These are phyloP conservation scores for Hsuehochloa calcarea DNA, from an alignment of 176 grass and related monocot species.

Conservation along the genomic window DNA sequence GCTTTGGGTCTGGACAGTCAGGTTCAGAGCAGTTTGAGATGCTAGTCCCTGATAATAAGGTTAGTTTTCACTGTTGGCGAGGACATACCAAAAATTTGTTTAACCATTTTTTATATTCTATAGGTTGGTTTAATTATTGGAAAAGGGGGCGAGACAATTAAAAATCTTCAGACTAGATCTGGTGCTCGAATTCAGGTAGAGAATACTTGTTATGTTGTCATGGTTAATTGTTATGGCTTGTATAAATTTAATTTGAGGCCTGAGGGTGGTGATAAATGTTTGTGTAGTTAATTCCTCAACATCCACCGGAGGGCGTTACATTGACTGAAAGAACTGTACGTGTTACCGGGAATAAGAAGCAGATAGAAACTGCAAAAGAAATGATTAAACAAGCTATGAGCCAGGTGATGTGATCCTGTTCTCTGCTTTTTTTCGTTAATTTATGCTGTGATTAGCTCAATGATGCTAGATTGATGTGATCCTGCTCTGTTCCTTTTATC, in stretches of 20 bases:
- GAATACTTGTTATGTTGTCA: conserved; percentile 33
- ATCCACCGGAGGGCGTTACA: conserved; percentile 73
- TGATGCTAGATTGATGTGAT: conserved; percentile 24
- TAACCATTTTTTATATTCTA: conserved; percentile 1
- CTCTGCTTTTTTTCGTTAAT: background rate
- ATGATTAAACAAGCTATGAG: conserved; percentile 88
- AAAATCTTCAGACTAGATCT: conserved; percentile 79
- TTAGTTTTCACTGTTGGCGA: conserved; percentile 5
- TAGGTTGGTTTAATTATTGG: conserved; percentile 94
- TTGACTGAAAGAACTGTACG: conserved; percentile 80
- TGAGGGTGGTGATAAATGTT: conserved; percentile 17
- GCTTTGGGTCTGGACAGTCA: conserved; percentile 66
- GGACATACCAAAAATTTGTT: background rate
- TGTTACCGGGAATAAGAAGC: conserved; percentile 84
- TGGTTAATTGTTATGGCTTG: background rate
- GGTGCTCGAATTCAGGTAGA: conserved; percentile 93
- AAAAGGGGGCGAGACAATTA: conserved; percentile 93
- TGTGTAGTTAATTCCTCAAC: conserved; percentile 78
- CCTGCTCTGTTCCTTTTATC: background rate
- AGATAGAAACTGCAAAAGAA: conserved; percentile 86
- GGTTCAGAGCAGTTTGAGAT: conserved; percentile 83
- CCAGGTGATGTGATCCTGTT: conserved; percentile 57
- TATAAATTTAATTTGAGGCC: background rate
- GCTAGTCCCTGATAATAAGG: conserved; percentile 86
- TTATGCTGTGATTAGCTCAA: background rate